Percentiles rank a stretch among this genome's conserved stretches.
Conservation (phyloP, 1,139 yeast species). For the Suhomyces wounanorum region DNA sequence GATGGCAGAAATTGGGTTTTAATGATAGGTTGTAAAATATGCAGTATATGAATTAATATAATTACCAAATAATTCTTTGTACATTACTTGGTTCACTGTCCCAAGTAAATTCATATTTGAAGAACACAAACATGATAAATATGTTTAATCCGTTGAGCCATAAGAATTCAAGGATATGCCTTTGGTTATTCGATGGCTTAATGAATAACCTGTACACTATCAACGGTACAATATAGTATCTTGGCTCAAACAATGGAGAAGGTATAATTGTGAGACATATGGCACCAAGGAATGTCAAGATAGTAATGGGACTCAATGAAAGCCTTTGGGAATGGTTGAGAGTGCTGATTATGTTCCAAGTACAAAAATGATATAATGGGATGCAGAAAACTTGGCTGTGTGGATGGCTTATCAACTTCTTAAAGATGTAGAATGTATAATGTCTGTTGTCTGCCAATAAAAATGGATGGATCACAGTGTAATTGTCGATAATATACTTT, state of each 20-base stretch:
- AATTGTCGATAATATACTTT: conserved; percentile 51
- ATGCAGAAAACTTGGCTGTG: conserved; percentile 48
- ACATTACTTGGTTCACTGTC: conserved; percentile 50
- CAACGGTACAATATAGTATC: conserved; percentile 85
- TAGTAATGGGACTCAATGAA: conserved; percentile 34
- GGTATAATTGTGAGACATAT: conserved; percentile 69
- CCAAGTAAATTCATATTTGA: conserved; percentile 71
- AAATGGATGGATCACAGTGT: conserved; percentile 85
- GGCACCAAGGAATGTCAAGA: conserved; percentile 53
- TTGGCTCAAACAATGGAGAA: conserved; percentile 89
- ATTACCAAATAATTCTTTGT: conserved; percentile 83
- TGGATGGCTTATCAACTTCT: conserved; percentile 52
- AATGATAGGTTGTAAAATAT: not conserved
- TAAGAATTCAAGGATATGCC: conserved; percentile 52
- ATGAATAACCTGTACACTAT: conserved; percentile 68
- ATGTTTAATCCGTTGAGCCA: conserved; percentile 64
- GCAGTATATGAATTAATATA: not conserved
- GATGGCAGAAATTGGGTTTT: conserved; percentile 5
- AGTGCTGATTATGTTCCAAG: conserved; percentile 45
- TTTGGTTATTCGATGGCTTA: conserved; percentile 37
- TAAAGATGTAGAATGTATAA: conserved; percentile 83
- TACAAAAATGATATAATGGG: conserved; percentile 73
- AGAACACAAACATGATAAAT: conserved; percentile 55
- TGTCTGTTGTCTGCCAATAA: conserved; percentile 93
- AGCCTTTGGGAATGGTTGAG: conserved; percentile 23